phyloP scores from a whole-genome alignment of 495 filamentous ascomycete genomes.

The Penicillium parvum region DNA sequence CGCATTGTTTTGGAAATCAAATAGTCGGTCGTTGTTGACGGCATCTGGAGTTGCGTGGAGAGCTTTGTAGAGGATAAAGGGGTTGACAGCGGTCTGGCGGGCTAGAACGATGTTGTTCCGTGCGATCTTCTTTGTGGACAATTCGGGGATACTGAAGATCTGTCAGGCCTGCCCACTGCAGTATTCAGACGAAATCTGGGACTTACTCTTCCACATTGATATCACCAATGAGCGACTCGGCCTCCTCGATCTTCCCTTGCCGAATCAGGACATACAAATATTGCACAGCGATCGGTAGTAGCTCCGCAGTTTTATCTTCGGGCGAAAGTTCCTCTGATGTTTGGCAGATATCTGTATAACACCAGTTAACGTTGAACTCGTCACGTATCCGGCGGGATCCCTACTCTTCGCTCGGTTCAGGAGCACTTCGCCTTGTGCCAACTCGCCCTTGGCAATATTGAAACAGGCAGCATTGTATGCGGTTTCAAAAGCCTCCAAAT shows the following conservation, averaged over 20 bases:
- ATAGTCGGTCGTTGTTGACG: conserved; percentile 65
- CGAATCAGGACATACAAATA: conserved; percentile 73
- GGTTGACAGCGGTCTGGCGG: conserved; percentile 58
- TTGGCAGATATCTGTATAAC: conserved; percentile 67
- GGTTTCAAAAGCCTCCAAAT: conserved; percentile 88
- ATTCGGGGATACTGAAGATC: conserved; percentile 66
- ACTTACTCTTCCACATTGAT: conserved; percentile 62
- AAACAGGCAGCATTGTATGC: conserved; percentile 89
- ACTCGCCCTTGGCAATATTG: conserved; percentile 75
- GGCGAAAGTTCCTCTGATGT: conserved; percentile 76
- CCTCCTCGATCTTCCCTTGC: conserved; percentile 71
- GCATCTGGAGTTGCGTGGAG: conserved; percentile 55
- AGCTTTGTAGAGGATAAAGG: conserved; percentile 68
- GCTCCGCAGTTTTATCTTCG: conserved; percentile 76
- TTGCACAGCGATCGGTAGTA: conserved; percentile 82
- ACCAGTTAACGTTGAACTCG: conserved; percentile 4
- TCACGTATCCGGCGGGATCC: background rate
- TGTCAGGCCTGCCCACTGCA: no score
- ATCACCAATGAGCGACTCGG: conserved; percentile 58
- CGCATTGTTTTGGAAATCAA: conserved; percentile 68
- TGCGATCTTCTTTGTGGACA: conserved; percentile 70
- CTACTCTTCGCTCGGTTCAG: conserved; percentile 74
- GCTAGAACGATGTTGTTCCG: conserved; percentile 71
- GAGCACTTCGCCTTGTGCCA: conserved; percentile 68
- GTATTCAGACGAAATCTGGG: conserved; percentile 19